A percentile compares a stretch with the other conserved stretches of the same genome.
Evolutionary conservation across 1,284 basidiomycete species (phyloP).

Genomic region (Ustanciosporium gigantosporum): DNA sequence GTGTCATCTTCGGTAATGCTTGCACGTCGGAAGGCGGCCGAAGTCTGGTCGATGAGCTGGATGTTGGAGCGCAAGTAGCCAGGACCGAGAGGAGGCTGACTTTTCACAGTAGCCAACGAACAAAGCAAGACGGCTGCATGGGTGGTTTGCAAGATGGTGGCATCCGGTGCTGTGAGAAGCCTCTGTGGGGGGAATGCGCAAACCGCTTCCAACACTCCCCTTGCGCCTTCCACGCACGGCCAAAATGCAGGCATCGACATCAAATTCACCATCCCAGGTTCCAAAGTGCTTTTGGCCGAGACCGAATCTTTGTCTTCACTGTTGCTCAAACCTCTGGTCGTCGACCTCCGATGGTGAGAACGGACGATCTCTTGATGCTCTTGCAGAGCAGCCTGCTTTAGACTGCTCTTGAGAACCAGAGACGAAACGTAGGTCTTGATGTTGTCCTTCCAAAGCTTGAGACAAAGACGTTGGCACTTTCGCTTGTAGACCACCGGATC

Average conservation of each 20-base stretch:
- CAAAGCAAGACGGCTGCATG: conserved; percentile 39
- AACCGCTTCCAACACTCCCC: conserved; percentile 28
- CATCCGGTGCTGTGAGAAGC: conserved; percentile 25
- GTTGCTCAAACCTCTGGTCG: conserved; percentile 20
- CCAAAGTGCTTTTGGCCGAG: conserved; percentile 19
- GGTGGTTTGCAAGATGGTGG: conserved; percentile 26
- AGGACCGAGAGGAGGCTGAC: conserved; percentile 25
- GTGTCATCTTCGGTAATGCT: conserved; percentile 35
- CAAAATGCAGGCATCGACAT: conserved; percentile 43
- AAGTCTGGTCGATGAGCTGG: conserved; percentile 30
- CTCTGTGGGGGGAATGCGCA: conserved; percentile 20
- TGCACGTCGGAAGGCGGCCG: conserved; percentile 25
- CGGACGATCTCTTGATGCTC: conserved; percentile 39
- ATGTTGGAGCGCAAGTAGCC: conserved; percentile 35
- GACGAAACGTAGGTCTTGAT: conserved; percentile 41
- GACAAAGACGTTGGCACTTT: conserved; percentile 19
- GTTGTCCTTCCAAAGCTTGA: conserved; percentile 37
- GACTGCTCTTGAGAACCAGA: conserved; percentile 34
- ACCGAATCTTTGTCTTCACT: conserved; percentile 31
- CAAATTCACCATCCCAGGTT: conserved; percentile 30
- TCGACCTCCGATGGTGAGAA: conserved; percentile 26
- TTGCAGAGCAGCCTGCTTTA: conserved; percentile 31
- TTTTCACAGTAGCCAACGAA: conserved; percentile 30
- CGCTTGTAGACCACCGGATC: conserved; percentile 12
- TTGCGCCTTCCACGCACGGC: conserved; percentile 35